These are phyloP conservation scores for Podila epicladia DNA, from an alignment of 192 early-diverging fungal species.

Conservation along the genomic window DNA sequence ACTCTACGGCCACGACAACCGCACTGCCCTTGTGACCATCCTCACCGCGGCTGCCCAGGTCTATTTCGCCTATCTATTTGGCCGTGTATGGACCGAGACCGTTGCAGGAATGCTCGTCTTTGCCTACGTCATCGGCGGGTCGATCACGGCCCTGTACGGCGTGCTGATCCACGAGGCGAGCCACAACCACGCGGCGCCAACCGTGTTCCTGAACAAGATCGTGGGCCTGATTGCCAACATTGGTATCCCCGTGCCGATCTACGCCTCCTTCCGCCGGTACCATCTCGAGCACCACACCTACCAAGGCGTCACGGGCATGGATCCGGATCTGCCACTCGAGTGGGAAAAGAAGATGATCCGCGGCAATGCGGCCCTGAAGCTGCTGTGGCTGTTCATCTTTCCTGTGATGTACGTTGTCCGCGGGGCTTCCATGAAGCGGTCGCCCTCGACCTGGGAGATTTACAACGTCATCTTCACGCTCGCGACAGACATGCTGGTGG, in stretches of 20 bases:
- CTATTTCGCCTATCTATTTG: constrained; percentile 81
- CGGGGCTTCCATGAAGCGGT: constrained; percentile 73
- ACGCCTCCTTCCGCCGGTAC: constrained; percentile 83
- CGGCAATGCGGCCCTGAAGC: constrained; percentile 71
- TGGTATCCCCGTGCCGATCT: constrained; percentile 81
- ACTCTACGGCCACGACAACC: constrained; percentile 85
- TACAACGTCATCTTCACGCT: constrained; percentile 80
- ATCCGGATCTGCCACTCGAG: constrained; percentile 92
- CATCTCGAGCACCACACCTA: constrained; percentile 97
- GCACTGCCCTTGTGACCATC: constrained; percentile 79
- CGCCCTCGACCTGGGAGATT: constrained; percentile 79
- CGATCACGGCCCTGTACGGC: constrained; percentile 81
- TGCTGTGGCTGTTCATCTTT: constrained; percentile 86
- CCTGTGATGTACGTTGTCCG: constrained; percentile 89
- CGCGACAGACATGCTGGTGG: constrained; percentile 62
- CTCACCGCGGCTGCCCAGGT: constrained; percentile 74
- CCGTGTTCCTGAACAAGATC: constrained; percentile 80
- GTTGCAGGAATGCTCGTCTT: constrained; percentile 70
- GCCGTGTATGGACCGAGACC: constrained; percentile 67
- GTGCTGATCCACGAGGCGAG: constrained; percentile 94
- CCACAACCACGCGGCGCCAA: constrained; percentile 83
- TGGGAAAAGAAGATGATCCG: constrained; percentile 85
- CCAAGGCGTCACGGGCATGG: constrained; percentile 93
- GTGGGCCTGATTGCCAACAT: constrained; percentile 89
- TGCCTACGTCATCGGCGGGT: constrained; percentile 85